Percentiles rank a stretch among this genome's conserved stretches.
Conservation (phyloP, 306 rosid species). For the Pueraria montana region DNA sequence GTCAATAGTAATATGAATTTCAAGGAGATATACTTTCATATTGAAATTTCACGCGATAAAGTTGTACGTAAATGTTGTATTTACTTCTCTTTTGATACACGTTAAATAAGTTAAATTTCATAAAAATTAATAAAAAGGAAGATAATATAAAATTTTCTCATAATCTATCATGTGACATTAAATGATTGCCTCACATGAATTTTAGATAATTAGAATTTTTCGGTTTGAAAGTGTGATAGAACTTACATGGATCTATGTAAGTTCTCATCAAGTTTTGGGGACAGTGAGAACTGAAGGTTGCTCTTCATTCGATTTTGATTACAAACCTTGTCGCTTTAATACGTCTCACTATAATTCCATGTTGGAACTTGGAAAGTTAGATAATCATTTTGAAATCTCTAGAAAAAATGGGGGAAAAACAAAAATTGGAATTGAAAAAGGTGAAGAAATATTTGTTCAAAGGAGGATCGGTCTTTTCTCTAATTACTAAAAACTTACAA, state of each 20-base stretch:
- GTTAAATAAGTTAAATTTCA: background rate
- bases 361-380: conserved; percentile 29
- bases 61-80: too few species aligned
- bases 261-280: background rate
- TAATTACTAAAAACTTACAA: background rate
- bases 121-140: too few species aligned
- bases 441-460: background rate
- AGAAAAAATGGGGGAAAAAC: conserved; percentile 17
- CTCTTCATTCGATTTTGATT: conserved; percentile 13
- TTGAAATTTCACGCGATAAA: too few species aligned
- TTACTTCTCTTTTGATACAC: background rate
- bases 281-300: background rate
- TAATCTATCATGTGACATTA: too few species aligned
- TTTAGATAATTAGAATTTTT: too few species aligned
- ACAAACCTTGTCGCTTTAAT: conserved; percentile 12
- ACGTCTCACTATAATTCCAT: conserved; percentile 9
- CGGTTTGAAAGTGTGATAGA: too few species aligned
- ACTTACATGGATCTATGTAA: too few species aligned
- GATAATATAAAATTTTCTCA: too few species aligned
- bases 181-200: too few species aligned
- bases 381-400: conserved; percentile 11
- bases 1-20: too few species aligned
- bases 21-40: too few species aligned
- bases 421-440: background rate
- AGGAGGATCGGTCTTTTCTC: background rate